These are phyloP conservation scores for Penicillium lividum DNA, from an alignment of 495 filamentous ascomycete species.

Conservation along the genomic window DNA sequence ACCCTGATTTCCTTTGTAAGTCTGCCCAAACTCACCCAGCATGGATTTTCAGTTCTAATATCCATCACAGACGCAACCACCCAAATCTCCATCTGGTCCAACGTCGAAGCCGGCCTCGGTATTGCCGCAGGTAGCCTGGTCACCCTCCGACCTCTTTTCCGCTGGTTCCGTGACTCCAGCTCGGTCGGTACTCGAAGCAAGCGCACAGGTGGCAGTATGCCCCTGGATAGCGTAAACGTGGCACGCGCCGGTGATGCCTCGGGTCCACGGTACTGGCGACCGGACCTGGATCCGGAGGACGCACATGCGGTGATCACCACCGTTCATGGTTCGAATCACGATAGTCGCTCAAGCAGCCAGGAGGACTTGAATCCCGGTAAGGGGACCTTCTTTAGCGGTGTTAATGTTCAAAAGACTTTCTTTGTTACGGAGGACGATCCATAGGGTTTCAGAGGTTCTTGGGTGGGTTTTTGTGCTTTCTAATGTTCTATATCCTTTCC, in stretches of 20 bases:
- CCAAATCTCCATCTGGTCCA: slow-evolving; percentile 49
- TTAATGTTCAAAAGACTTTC: slow-evolving; percentile 46
- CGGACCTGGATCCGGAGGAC: slow-evolving; percentile 33
- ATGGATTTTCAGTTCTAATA: slow-evolving; percentile 15
- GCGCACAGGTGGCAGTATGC: slow-evolving; percentile 32
- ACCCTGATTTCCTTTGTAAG: slow-evolving; percentile 20
- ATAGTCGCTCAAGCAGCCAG: slow-evolving; percentile 39
- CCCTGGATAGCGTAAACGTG: slow-evolving; percentile 36
- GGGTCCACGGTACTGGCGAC: slow-evolving; percentile 35
- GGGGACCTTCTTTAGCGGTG: slow-evolving; percentile 27
- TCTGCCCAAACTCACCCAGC: background rate
- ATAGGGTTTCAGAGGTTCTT: background rate
- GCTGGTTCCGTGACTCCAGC: slow-evolving; percentile 42
- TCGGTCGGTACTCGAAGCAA: slow-evolving; percentile 31
- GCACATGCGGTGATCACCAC: slow-evolving; percentile 33
- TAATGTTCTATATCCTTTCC: background rate
- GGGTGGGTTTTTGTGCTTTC: background rate
- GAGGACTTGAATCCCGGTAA: slow-evolving; percentile 39
- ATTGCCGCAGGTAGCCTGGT: slow-evolving; percentile 50
- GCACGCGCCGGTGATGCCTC: slow-evolving; percentile 21
- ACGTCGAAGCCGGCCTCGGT: slow-evolving; percentile 47
- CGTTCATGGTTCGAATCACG: slow-evolving; percentile 30
- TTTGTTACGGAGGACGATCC: slow-evolving; percentile 33
- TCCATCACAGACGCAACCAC: slow-evolving; percentile 36
- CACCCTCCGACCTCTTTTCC: slow-evolving; percentile 50